Percentiles rank a stretch among this genome's conserved stretches.
Evolutionary conservation across 371 early-diverging fungal species (phyloP).

Genomic region (Mucor lusitanicus): DNA sequence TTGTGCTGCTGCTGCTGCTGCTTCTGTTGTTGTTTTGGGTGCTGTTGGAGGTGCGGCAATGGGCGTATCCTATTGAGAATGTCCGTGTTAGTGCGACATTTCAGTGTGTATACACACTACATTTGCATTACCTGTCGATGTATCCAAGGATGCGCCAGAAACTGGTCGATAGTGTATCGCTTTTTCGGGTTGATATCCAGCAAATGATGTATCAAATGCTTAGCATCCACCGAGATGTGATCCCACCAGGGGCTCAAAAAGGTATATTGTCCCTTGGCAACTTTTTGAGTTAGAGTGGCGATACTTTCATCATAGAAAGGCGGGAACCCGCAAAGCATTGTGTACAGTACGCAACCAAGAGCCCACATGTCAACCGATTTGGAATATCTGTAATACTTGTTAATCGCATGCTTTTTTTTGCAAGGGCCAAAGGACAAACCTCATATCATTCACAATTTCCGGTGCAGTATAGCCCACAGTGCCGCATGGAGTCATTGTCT

Average conservation of each 20-base stretch:
- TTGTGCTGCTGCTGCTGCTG: neutral
- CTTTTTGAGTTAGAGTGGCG: slow-evolving; percentile 72
- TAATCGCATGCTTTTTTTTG: neutral
- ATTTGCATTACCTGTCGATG: slow-evolving; percentile 11
- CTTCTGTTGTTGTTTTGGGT: too few relatives aligned
- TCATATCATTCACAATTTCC: slow-evolving; percentile 76
- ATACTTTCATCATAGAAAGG: slow-evolving; percentile 89
- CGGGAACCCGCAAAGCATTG: slow-evolving; percentile 87
- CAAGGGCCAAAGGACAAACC: neutral
- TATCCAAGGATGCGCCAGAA: slow-evolving; percentile 45
- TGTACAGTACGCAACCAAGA: slow-evolving; percentile 90
- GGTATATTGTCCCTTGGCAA: slow-evolving; percentile 73
- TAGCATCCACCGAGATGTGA: slow-evolving; percentile 71
- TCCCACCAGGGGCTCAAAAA: slow-evolving; percentile 92
- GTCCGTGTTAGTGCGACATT: neutral
- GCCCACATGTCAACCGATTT: slow-evolving; percentile 95
- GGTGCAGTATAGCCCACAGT: slow-evolving; percentile 93
- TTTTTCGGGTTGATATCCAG: slow-evolving; percentile 82
- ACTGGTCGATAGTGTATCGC: slow-evolving; percentile 83
- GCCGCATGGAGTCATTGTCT: slow-evolving; percentile 89
- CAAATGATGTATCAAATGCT: slow-evolving; percentile 81
- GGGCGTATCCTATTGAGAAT: slow-evolving; percentile 2
- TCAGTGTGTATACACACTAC: neutral
- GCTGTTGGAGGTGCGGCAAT: neutral
- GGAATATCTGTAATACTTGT: slow-evolving; percentile 62